These are phyloP conservation scores for Elasticomyces elasticus DNA, from an alignment of 495 filamentous ascomycete genomes.

Conservation along the genomic window DNA sequence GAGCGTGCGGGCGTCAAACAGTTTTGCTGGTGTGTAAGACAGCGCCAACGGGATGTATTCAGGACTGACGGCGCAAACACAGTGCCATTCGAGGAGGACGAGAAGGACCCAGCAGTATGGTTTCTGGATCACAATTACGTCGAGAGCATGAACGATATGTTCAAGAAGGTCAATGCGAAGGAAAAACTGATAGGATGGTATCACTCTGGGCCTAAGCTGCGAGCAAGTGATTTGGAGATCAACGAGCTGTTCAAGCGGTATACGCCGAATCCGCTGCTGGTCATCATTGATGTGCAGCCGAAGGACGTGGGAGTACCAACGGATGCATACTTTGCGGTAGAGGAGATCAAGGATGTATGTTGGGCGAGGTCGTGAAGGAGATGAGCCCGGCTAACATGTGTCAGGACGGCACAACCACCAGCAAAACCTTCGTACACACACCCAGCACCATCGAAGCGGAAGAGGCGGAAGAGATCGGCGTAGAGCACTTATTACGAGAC, in stretches of 20 bases:
- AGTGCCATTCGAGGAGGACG: conserved; percentile 99
- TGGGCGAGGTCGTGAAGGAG: background rate
- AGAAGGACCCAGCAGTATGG: conserved; percentile 97
- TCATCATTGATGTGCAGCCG: conserved; percentile 97
- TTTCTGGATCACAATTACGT: conserved; percentile 99
- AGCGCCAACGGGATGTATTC: background rate
- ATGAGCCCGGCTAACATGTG: conserved; percentile 17
- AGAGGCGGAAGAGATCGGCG: conserved; percentile 97
- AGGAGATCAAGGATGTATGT: conserved; percentile 98
- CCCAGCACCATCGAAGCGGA: conserved; percentile 98
- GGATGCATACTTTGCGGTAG: conserved; percentile 97
- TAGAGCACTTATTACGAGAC: conserved; percentile 94
- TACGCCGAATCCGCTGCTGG: conserved; percentile 87
- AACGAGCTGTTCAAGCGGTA: conserved; percentile 99
- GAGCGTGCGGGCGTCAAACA: conserved; percentile 95
- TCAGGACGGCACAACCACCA: conserved; percentile 93
- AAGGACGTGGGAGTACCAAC: conserved; percentile 97
- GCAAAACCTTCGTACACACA: conserved; percentile 98
- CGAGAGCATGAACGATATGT: conserved; percentile 99
- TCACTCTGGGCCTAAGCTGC: conserved; percentile 93
- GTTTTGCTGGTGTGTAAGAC: conserved; percentile 71
- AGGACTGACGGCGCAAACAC: too few relatives aligned
- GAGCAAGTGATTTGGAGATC: conserved; percentile 96
- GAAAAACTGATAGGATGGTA: conserved; percentile 99
- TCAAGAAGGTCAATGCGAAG: conserved; percentile 98